phyloP scores from a whole-genome alignment of 768 basidiomycete genomes.

The Leccinum subgranulosum region DNA sequence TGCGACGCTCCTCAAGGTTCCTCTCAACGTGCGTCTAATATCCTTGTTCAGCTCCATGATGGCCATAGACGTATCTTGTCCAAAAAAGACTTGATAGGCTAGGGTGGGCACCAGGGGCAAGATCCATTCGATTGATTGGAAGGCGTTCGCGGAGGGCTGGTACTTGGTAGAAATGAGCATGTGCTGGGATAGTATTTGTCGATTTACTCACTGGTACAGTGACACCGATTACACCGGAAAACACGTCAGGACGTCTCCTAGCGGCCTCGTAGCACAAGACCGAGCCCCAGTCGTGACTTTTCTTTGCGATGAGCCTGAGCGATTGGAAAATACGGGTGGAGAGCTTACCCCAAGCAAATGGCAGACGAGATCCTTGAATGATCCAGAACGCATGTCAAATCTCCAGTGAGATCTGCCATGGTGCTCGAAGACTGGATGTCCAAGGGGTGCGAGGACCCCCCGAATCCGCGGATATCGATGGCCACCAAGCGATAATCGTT shows the following conservation, averaged over 20 bases:
- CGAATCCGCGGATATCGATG: slow-evolving; percentile 70
- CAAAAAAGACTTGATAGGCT: slow-evolving; percentile 65
- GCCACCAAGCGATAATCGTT: slow-evolving; percentile 58
- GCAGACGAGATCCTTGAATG: slow-evolving; percentile 47
- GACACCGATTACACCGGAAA: slow-evolving; percentile 54
- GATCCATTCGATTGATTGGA: slow-evolving; percentile 43
- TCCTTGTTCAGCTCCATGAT: slow-evolving; percentile 52
- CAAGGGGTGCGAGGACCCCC: slow-evolving; percentile 60
- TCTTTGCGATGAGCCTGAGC: not conserved
- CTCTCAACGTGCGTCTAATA: slow-evolving; percentile 54
- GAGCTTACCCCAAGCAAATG: slow-evolving; percentile 59
- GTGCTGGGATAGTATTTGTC: not conserved
- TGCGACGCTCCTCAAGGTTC: slow-evolving; percentile 47
- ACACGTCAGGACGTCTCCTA: slow-evolving; percentile 61
- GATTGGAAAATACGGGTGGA: not conserved
- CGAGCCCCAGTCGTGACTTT: slow-evolving; percentile 76
- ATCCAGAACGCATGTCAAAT: slow-evolving; percentile 60
- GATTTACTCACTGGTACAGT: slow-evolving; percentile 52
- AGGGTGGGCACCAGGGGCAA: slow-evolving; percentile 46
- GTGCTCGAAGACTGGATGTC: slow-evolving; percentile 58
- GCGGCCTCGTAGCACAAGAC: slow-evolving; percentile 67
- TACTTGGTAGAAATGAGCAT: slow-evolving; percentile 42
- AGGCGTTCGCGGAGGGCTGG: slow-evolving; percentile 49
- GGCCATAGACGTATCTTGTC: slow-evolving; percentile 45
- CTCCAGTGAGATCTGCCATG: slow-evolving; percentile 58